Percentiles rank a stretch among this genome's conserved stretches.
phyloP scores from a whole-genome alignment of 2,329 filamentous ascomycete genomes.

The Sclerotinia glacialis region DNA sequence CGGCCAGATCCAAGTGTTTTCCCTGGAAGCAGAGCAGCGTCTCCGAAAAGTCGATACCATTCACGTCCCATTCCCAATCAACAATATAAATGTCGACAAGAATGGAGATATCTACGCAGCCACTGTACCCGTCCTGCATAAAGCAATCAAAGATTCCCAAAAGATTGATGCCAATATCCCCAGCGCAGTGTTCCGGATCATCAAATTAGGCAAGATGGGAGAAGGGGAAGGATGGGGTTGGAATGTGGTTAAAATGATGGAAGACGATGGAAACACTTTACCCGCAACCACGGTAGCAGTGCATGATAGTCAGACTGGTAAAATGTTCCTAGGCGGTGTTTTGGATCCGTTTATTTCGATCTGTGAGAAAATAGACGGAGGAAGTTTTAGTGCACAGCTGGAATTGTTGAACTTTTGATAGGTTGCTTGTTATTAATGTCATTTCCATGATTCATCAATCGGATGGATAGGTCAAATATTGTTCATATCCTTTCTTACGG shows the following conservation, averaged over 20 bases:
- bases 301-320: slow-evolving; percentile 39
- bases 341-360: slow-evolving; percentile 9
- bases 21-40: slow-evolving; percentile 21
- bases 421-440: background rate
- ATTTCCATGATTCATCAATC: background rate
- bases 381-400: slow-evolving; percentile 12
- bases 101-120: slow-evolving; percentile 41
- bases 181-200: slow-evolving; percentile 34
- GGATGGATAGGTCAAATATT: background rate
- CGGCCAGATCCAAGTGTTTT: slow-evolving; percentile 23
- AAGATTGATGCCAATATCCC: slow-evolving; percentile 30
- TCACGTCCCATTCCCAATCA: slow-evolving; percentile 36
- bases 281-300: slow-evolving; percentile 35
- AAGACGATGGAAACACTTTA: slow-evolving; percentile 39
- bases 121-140: slow-evolving; percentile 37
- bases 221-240: slow-evolving; percentile 27
- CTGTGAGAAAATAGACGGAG: slow-evolving; percentile 16
- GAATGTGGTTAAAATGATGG: slow-evolving; percentile 38
- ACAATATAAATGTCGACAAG: slow-evolving; percentile 41
- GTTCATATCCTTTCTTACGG: background rate
- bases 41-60: slow-evolving; percentile 35
- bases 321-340: slow-evolving; percentile 37
- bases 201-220: slow-evolving; percentile 24
- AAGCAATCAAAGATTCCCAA: slow-evolving; percentile 29
- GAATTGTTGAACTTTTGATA: slow-evolving; percentile 13